Evolutionary conservation across 2,329 filamentous ascomycete genomes (phyloP).

Genomic region (Curvularia eragrostidis): DNA sequence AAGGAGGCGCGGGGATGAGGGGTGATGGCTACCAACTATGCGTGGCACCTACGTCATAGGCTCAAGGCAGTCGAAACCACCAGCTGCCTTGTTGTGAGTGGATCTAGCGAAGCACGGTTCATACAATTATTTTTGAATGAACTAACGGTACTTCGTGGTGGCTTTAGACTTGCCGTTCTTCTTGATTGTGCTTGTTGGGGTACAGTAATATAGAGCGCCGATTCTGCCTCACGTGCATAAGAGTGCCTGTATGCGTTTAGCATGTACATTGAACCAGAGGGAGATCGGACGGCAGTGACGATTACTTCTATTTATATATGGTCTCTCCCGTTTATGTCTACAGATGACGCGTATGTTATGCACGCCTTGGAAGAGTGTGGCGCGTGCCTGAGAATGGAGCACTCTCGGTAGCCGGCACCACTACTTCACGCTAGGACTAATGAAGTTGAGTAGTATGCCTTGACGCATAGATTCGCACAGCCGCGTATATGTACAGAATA

Average conservation of each 20-base stretch:
- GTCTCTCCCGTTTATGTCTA: neutral
- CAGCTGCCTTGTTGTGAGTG: slow-evolving; percentile 19
- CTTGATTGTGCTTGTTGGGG: neutral
- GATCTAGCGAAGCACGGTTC: slow-evolving; percentile 13
- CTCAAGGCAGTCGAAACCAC: slow-evolving; percentile 15
- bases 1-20: slow-evolving; percentile 17
- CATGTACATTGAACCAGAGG: neutral
- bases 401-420: neutral
- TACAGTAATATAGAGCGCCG: neutral
- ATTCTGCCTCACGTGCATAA: slow-evolving; percentile 2
- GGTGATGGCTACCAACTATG: slow-evolving; percentile 21
- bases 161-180: neutral
- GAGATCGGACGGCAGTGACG: neutral
- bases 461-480: neutral
- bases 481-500: neutral
- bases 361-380: neutral
- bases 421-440: neutral
- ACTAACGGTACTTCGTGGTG: slow-evolving; percentile 5
- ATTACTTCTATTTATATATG: neutral
- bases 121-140: slow-evolving; percentile 8
- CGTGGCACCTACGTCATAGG: slow-evolving; percentile 28
- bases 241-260: neutral
- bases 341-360: neutral
- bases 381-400: neutral
- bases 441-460: neutral